Percentiles rank a stretch among this genome's conserved stretches.
Conservation (phyloP, 257 asterid species). For the Lycium barbarum region DNA sequence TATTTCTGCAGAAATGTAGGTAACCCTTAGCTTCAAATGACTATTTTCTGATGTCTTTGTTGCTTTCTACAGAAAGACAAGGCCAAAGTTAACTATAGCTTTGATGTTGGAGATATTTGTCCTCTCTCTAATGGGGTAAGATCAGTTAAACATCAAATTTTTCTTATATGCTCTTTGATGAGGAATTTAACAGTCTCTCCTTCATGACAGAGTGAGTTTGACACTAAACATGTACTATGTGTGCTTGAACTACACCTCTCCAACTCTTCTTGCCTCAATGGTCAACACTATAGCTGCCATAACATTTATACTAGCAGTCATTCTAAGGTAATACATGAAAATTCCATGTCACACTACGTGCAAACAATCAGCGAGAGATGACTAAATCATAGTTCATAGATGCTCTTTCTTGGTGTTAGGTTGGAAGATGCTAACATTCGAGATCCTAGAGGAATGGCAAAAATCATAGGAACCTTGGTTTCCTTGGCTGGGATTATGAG, state of each 20-base stretch:
- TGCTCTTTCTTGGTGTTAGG: constrained; percentile 40
- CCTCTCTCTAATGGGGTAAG: constrained; percentile 74
- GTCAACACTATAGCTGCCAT: constrained; percentile 69
- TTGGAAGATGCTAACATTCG: constrained; percentile 61
- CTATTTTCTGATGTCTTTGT: background rate
- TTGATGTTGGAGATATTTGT: constrained; percentile 59
- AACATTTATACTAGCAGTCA: constrained; percentile 71
- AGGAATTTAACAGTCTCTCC: background rate
- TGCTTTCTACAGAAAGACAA: constrained; percentile 53
- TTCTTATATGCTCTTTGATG: background rate
- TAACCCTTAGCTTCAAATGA: background rate
- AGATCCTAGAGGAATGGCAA: constrained; percentile 64
- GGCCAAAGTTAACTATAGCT: constrained; percentile 64
- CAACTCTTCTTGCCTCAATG: constrained; percentile 72
- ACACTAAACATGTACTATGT: constrained; percentile 76
- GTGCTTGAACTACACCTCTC: constrained; percentile 66
- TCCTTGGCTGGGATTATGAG: constrained; percentile 73
- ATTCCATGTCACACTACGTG: background rate
- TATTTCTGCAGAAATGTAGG: background rate
- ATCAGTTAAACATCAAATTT: background rate
- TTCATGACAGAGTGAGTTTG: constrained; percentile 62
- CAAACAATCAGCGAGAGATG: background rate
- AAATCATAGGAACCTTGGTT: constrained; percentile 60
- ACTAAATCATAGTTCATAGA: background rate
- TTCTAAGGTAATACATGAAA: constrained; percentile 56